A percentile compares a stretch with the other conserved stretches of the same genome.
Evolutionary conservation across 345 rosid genomes (phyloP).

Genomic region (Citrus cavaleriei): DNA sequence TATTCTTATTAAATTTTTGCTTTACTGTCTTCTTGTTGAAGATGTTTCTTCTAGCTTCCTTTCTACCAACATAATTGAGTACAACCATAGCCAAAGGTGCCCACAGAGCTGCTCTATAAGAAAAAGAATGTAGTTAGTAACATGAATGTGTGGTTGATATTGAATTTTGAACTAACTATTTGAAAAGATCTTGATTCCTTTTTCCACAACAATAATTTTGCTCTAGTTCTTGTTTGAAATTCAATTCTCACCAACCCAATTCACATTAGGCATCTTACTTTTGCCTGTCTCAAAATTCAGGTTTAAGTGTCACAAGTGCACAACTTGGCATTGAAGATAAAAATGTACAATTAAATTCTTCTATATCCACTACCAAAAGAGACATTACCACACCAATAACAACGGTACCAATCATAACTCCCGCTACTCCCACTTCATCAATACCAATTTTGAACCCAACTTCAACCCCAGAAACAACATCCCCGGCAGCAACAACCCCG

Average conservation of each 20-base stretch:
- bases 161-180: background rate
- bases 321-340: background rate
- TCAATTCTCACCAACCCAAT: background rate
- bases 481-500: conserved; percentile 32
- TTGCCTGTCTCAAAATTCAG: conserved; percentile 17
- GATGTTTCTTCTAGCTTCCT: background rate
- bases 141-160: background rate
- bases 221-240: background rate
- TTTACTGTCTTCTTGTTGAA: conserved; percentile 4
- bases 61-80: background rate
- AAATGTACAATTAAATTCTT: background rate
- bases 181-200: background rate
- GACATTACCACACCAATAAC: conserved; percentile 64
- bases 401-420: conserved; percentile 47
- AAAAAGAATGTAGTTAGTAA: background rate
- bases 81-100: background rate
- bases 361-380: conserved; percentile 22
- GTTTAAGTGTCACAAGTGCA: conserved; percentile 17
- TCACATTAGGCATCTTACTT: background rate
- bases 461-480: conserved; percentile 40
- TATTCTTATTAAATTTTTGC: background rate
- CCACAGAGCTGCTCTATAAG: background rate
- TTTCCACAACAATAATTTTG: no score
- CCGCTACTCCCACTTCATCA: conserved; percentile 27
- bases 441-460: conserved; percentile 40